Evolutionary conservation across 345 rosid genomes (phyloP), one percentile per base, ranked within the genome.

Genomic region (Mangifera indica): DNA sequence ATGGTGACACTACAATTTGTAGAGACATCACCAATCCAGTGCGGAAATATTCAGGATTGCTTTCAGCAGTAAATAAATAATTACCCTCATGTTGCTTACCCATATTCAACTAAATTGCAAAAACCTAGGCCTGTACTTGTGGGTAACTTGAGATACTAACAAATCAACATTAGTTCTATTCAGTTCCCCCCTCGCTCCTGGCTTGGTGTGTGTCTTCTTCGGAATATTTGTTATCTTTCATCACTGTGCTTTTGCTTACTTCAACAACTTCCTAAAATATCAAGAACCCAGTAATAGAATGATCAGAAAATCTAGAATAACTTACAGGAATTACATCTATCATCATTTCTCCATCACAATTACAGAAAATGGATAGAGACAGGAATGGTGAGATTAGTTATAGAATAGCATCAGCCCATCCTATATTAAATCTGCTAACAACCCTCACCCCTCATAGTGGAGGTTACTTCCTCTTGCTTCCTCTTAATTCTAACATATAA

Each of bases 211-310:
- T 10, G 7, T 64, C 77, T 55, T 72, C 76, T 64, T 69, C 78
- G 1, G 77, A 37, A 45, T 40, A 51, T 45, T 80, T 72, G 53
- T 65, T 34, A 40, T 80, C 82, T 53, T 70, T 10, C 6, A 76
- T 46, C 17, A 59, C 63, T 44, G 74, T 10, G 42, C 44, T 57
- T 7, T 55, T 52, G 66, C 48, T 10, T 58, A 20, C 64, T 74
- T 71, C 78, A 17, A 58, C 42, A 7, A 25, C 42, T 45, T 63
- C 79, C 86, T 83, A 71, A 55, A 22, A 61, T 21, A 56, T 64
- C 40, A 17, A 18, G 1, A 34, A 76, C 13, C 40, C 51, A 11
- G 7, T 24, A 56, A 60, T 29, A 9, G 22, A 55, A 67, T 12
- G 55, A 40, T 29, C 32, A 29, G 32, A 29, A 29, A 29, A 37